These are phyloP conservation scores for Macrolepiota albuminosa DNA, from an alignment of 768 basidiomycete genomes.

Conservation along the genomic window DNA sequence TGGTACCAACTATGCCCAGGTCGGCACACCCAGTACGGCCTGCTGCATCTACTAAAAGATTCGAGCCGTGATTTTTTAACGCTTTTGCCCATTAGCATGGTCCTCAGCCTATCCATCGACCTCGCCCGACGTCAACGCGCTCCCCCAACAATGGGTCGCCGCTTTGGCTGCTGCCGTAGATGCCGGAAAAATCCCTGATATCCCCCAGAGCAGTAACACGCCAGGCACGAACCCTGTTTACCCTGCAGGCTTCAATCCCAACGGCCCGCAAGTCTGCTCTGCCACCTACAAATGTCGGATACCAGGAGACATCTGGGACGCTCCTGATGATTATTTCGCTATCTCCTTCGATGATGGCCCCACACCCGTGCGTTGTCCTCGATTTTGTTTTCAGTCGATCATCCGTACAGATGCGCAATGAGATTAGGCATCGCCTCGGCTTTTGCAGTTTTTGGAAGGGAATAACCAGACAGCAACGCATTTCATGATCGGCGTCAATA, in stretches of 20 bases:
- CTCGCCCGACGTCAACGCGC: constrained; percentile 39
- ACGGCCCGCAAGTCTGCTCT: constrained; percentile 62
- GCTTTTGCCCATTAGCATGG: constrained; percentile 44
- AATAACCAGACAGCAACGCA: constrained; percentile 75
- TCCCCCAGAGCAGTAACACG: constrained; percentile 44
- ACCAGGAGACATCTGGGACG: constrained; percentile 68
- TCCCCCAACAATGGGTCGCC: constrained; percentile 69
- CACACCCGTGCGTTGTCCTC: constrained; percentile 29
- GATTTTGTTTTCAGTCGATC: background rate
- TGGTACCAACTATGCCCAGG: constrained; percentile 42
- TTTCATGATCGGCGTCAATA: constrained; percentile 85
- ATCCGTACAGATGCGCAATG: constrained; percentile 3
- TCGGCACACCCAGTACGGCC: constrained; percentile 56
- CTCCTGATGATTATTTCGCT: constrained; percentile 63
- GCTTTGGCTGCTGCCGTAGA: constrained; percentile 64
- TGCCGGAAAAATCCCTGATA: constrained; percentile 68
- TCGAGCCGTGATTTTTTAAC: background rate
- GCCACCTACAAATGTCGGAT: constrained; percentile 65
- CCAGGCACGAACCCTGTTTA: constrained; percentile 38
- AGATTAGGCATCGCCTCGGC: constrained; percentile 32
- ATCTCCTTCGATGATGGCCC: constrained; percentile 84
- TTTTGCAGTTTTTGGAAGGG: constrained; percentile 64
- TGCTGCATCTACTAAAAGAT: background rate
- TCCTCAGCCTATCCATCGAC: constrained; percentile 50
- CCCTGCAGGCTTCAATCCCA: constrained; percentile 39